These are phyloP conservation scores for Oryza brachyantha DNA, from an alignment of 176 grass and related monocot genomes.

Conservation along the genomic window DNA sequence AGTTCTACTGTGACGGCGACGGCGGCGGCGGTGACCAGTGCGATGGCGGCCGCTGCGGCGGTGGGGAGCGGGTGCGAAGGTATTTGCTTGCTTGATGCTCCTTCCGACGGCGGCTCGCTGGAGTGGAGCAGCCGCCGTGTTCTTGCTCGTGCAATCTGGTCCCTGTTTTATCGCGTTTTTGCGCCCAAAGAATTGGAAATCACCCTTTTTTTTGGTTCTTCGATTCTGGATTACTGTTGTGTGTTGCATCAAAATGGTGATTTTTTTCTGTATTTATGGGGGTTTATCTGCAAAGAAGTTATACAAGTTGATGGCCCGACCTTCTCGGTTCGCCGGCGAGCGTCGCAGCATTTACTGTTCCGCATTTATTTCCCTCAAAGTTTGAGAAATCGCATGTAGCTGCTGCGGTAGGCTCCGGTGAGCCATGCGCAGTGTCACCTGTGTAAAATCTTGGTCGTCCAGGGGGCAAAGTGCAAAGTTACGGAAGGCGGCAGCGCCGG, in stretches of 20 bases:
- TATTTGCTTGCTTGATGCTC: background rate
- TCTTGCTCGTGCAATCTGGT: background rate
- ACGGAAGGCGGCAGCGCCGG: background rate
- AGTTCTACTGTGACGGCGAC: background rate
- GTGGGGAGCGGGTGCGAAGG: conserved; percentile 30
- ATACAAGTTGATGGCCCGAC: background rate
- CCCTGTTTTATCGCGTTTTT: background rate
- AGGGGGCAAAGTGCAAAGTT: background rate
- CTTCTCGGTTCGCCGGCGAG: background rate
- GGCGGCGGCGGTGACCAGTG: background rate
- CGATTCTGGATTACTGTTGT: background rate
- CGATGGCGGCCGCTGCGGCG: background rate
- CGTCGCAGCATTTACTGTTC: background rate
- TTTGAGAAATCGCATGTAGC: background rate
- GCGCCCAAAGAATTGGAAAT: background rate
- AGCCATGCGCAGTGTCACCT: background rate
- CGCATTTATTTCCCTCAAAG: background rate
- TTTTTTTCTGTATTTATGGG: background rate
- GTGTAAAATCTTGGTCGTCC: background rate
- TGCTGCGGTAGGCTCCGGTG: background rate
- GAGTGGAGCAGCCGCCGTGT: background rate
- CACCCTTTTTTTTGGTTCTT: background rate
- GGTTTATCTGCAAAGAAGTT: background rate
- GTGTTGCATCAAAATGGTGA: background rate
- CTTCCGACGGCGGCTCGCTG: conserved; percentile 14